A percentile compares a stretch with the other conserved stretches of the same genome.
These are phyloP conservation scores for Pelargonium nanum DNA, from an alignment of 345 rosid species.

Conservation along the genomic window DNA sequence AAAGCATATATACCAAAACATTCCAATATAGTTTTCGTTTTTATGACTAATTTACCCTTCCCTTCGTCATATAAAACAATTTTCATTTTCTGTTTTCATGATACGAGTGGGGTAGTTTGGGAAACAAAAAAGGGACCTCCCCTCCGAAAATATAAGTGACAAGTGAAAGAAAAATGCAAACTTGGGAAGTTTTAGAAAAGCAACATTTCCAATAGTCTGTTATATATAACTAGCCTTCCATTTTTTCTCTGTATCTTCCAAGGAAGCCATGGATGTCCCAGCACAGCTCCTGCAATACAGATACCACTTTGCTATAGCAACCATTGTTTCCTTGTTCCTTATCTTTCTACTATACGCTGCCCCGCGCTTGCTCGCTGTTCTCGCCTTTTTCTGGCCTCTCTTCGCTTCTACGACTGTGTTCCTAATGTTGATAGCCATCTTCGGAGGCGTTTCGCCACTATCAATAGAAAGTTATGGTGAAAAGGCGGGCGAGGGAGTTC, in stretches of 20 bases:
- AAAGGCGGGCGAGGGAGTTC: slow-evolving; percentile 43
- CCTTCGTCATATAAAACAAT: neutral
- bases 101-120: slow-evolving; percentile 2
- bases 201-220: slow-evolving; percentile 4
- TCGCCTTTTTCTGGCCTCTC: slow-evolving; percentile 81
- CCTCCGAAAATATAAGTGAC: slow-evolving; percentile 12
- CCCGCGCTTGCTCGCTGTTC: slow-evolving; percentile 43
- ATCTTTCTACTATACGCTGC: slow-evolving; percentile 36
- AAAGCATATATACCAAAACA: slow-evolving; percentile 21
- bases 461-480: slow-evolving; percentile 30
- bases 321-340: slow-evolving; percentile 20
- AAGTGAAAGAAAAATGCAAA: slow-evolving; percentile 6
- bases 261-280: slow-evolving; percentile 36
- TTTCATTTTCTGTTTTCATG: neutral
- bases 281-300: slow-evolving; percentile 46
- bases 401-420: slow-evolving; percentile 72
- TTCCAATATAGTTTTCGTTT: neutral
- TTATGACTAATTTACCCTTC: slow-evolving; percentile 13
- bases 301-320: slow-evolving; percentile 31
- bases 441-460: slow-evolving; percentile 52
- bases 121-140: too few species aligned
- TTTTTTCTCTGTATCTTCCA: slow-evolving; percentile 7
- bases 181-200: slow-evolving; percentile 1
- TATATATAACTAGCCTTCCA: neutral
- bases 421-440: slow-evolving; percentile 35